phyloP scores from a whole-genome alignment of 805 yeast genomes.

The Monosporozyma unispora region DNA sequence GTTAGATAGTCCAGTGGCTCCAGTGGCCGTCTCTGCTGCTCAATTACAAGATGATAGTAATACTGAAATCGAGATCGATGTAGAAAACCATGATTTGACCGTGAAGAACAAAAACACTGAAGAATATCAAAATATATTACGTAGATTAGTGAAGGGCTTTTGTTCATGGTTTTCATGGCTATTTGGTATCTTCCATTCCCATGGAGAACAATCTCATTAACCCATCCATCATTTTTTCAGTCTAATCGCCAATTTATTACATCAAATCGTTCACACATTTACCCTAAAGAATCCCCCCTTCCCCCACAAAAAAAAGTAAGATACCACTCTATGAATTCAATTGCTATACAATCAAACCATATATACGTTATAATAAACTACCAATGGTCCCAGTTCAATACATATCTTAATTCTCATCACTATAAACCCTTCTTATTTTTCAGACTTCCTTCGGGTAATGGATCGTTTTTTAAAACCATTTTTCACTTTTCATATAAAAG shows the following conservation, averaged over 20 bases:
- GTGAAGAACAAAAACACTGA: background rate
- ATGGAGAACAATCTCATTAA: background rate
- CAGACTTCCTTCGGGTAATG: background rate
- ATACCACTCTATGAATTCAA: too few relatives aligned
- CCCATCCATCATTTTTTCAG: background rate
- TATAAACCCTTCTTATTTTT: background rate
- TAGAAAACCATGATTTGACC: background rate
- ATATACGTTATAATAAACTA: background rate
- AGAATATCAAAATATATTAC: constrained; percentile 5
- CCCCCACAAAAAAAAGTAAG: background rate
- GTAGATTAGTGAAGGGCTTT: constrained; percentile 6
- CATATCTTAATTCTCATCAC: background rate
- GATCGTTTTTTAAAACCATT: background rate
- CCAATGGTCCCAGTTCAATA: too few relatives aligned
- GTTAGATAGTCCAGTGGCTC: constrained; percentile 1
- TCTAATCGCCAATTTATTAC: too few relatives aligned
- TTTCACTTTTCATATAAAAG: background rate
- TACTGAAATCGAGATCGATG: background rate
- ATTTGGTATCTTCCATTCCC: background rate
- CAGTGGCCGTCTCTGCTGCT: background rate
- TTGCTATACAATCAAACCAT: background rate
- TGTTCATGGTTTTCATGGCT: constrained; percentile 7
- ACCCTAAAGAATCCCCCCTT: too few relatives aligned
- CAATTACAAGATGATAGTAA: background rate
- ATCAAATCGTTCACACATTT: too few relatives aligned